Percentiles rank a stretch among this genome's conserved stretches.
Conservation (phyloP, 225 moss, liverwort and hornwort genomes). For the Bryum argenteum region DNA sequence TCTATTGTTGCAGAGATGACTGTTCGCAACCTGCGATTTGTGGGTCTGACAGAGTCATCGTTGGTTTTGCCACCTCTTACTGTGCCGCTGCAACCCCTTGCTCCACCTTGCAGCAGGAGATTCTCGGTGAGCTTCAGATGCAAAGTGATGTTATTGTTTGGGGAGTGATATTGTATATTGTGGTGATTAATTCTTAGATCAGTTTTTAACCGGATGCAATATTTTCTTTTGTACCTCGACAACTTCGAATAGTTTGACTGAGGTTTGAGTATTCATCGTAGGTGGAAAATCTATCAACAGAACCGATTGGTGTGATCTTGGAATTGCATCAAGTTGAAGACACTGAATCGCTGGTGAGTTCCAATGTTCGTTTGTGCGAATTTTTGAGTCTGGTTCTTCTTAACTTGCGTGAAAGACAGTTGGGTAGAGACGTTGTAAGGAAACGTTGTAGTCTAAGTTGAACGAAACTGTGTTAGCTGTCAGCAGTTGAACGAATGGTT, state of each 20-base stretch:
- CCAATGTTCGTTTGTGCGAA: constrained; percentile 18
- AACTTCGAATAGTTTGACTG: constrained; percentile 15
- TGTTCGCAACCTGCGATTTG: constrained; percentile 75
- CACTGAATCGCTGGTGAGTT: constrained; percentile 84
- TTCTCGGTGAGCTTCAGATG: constrained; percentile 64
- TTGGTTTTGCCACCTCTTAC: constrained; percentile 76
- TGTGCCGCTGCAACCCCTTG: constrained; percentile 64
- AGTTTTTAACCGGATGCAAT: constrained; percentile 4
- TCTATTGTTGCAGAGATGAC: constrained; percentile 88
- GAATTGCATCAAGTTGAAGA: constrained; percentile 90
- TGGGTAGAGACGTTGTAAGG: no score
- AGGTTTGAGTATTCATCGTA: constrained; percentile 30
- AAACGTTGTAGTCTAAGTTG: no score
- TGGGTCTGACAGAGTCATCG: constrained; percentile 68
- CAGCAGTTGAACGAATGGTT: not conserved
- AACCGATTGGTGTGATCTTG: constrained; percentile 73
- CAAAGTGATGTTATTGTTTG: constrained; percentile 8
- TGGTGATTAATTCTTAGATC: not conserved
- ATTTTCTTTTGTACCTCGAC: constrained; percentile 6
- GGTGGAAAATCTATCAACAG: constrained; percentile 83
- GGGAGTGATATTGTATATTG: constrained; percentile 25
- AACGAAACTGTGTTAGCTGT: constrained; percentile 11
- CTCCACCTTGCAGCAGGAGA: constrained; percentile 55
- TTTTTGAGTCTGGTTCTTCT: constrained; percentile 2
- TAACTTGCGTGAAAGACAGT: not conserved